These are phyloP conservation scores for Mycena venus DNA, from an alignment of 768 basidiomycete species.

Conservation along the genomic window DNA sequence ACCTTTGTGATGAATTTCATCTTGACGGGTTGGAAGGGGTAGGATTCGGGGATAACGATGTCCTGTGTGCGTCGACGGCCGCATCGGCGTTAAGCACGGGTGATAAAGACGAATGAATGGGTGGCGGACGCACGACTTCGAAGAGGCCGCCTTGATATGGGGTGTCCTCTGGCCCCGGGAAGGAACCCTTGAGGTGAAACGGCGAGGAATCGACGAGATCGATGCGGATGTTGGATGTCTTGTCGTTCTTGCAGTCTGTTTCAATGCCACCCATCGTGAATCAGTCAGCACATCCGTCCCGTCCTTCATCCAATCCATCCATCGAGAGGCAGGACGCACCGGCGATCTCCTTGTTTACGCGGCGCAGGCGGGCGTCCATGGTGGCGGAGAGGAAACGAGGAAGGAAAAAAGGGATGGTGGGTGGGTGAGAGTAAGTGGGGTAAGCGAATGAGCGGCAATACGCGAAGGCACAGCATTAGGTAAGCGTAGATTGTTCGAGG, in stretches of 20 bases:
- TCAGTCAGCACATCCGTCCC: too few species aligned
- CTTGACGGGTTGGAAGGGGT: constrained; percentile 95
- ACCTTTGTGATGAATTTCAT: constrained; percentile 99
- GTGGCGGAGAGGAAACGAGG: background rate
- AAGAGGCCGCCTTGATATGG: constrained; percentile 94
- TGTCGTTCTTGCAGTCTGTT: constrained; percentile 95
- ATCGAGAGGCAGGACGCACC: constrained; percentile 61
- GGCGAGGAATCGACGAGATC: constrained; percentile 91
- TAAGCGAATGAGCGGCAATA: too few species aligned
- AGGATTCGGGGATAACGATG: constrained; percentile 92
- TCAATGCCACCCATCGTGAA: background rate
- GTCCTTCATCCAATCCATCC: background rate
- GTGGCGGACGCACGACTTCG: constrained; percentile 79
- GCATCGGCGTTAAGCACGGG: constrained; percentile 51
- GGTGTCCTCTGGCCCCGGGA: constrained; percentile 92
- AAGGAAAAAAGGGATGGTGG: too few species aligned
- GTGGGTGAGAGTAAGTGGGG: background rate
- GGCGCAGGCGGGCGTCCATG: constrained; percentile 91
- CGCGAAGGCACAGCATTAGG: background rate
- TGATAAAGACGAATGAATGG: background rate
- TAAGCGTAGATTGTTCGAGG: background rate
- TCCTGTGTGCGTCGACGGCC: constrained; percentile 54
- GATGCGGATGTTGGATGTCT: constrained; percentile 87
- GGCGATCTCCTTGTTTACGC: constrained; percentile 95
- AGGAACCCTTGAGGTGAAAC: constrained; percentile 92